Conservation (phyloP, 1,139 yeast genomes). For the Suhomyces bribrorum region DNA sequence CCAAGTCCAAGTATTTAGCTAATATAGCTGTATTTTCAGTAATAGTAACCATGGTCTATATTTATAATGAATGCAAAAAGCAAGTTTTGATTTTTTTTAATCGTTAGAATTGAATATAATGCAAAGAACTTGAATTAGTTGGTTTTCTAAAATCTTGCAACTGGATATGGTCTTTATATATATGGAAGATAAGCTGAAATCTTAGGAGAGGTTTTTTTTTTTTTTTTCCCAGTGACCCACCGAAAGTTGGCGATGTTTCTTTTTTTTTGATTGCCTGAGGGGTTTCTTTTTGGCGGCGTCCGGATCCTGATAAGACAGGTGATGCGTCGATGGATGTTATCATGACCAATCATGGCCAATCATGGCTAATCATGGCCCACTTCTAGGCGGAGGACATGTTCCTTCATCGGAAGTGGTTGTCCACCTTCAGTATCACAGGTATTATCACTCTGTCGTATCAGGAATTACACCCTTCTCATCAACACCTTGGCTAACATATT, state of each 20-base stretch:
- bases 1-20: constrained; percentile 78
- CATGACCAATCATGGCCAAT: constrained; percentile 11
- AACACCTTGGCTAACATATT: not conserved
- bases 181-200: constrained; percentile 1
- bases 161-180: constrained; percentile 2
- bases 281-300: not conserved
- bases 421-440: not conserved
- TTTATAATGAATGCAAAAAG: constrained; percentile 2
- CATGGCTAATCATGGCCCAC: constrained; percentile 11
- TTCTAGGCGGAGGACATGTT: not conserved
- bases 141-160: not conserved
- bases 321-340: constrained; percentile 3
- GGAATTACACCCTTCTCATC: no score
- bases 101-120: constrained; percentile 1
- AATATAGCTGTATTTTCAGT: constrained; percentile 75
- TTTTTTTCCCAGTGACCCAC: constrained; percentile 1
- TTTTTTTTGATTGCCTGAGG: constrained; percentile 2
- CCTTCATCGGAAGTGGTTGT: constrained; percentile 1
- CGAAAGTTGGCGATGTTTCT: constrained; percentile 3
- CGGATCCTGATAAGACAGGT: constrained; percentile 5
- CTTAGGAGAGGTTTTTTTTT: constrained; percentile 2
- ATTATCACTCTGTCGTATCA: not conserved
- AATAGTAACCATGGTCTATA: constrained; percentile 36
- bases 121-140: constrained; percentile 5
- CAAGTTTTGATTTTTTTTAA: not conserved